Conservation (phyloP, 768 basidiomycete species). For the Tricholoma saponaceum region DNA sequence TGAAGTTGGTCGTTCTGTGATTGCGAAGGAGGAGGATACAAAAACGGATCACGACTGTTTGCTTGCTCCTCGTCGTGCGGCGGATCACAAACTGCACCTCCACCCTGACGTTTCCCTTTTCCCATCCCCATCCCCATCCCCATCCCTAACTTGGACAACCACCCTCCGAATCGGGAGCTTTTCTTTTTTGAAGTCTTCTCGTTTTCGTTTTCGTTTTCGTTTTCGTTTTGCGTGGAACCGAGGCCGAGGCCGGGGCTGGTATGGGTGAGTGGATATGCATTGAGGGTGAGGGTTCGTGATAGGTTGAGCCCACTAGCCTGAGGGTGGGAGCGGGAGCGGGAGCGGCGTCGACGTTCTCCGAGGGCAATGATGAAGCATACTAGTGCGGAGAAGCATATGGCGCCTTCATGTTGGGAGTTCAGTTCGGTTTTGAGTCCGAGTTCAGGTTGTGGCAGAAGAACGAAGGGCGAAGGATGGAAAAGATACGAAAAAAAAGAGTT, state of each 20-base stretch:
- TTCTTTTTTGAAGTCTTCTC: not conserved
- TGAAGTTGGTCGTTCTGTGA: too few relatives aligned
- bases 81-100: too few relatives aligned
- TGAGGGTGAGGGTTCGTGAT: not conserved
- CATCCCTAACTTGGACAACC: not conserved
- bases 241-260: not conserved
- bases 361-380: not conserved
- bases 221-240: not conserved
- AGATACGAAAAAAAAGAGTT: not conserved
- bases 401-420: not conserved
- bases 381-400: not conserved
- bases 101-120: not conserved
- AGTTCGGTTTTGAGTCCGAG: not conserved
- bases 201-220: not conserved
- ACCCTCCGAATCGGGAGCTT: not conserved
- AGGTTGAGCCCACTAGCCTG: not conserved
- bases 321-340: not conserved
- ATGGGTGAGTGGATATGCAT: not conserved
- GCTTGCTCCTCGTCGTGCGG: too few relatives aligned
- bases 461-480: not conserved
- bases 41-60: too few relatives aligned
- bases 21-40: too few relatives aligned
- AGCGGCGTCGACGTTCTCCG: not conserved
- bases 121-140: not conserved
- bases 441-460: not conserved